These are phyloP conservation scores for Pulveroboletus frians DNA, from an alignment of 768 basidiomycete genomes.

Conservation along the genomic window DNA sequence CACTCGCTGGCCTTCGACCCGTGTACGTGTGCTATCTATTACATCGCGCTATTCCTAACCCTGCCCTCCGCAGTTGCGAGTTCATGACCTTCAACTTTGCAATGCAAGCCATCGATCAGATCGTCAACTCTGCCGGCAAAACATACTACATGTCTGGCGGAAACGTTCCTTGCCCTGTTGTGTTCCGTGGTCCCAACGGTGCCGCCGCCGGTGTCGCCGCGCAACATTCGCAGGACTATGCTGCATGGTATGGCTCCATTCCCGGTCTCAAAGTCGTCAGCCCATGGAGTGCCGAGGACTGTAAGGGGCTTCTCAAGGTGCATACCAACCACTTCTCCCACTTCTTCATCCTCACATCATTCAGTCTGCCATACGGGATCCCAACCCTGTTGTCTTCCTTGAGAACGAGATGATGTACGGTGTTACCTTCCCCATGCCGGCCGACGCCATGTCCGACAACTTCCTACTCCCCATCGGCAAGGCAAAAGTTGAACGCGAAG, in stretches of 20 bases:
- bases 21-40: conserved; percentile 47
- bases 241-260: conserved; percentile 88
- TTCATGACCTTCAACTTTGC: conserved; percentile 99
- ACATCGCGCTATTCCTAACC: conserved; percentile 5
- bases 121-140: conserved; percentile 99
- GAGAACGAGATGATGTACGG: conserved; percentile 99
- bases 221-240: conserved; percentile 97
- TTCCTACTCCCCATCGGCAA: conserved; percentile 97
- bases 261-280: conserved; percentile 97
- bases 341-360: not conserved
- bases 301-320: conserved; percentile 96
- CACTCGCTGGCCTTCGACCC: conserved; percentile 89
- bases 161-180: conserved; percentile 96
- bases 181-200: conserved; percentile 99
- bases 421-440: conserved; percentile 92
- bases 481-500: conserved; percentile 91
- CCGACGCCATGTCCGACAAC: conserved; percentile 91
- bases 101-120: conserved; percentile 99
- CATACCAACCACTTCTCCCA: conserved; percentile 10
- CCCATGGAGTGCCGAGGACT: conserved; percentile 98
- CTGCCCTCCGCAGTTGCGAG: conserved; percentile 64
- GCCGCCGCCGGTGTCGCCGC: conserved; percentile 95
- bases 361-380: conserved; percentile 94
- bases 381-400: conserved; percentile 97
- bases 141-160: conserved; percentile 99